Base-by-base conservation (phyloP, 257 asterid genomes). In the Gardenia jasminoides region DNA sequence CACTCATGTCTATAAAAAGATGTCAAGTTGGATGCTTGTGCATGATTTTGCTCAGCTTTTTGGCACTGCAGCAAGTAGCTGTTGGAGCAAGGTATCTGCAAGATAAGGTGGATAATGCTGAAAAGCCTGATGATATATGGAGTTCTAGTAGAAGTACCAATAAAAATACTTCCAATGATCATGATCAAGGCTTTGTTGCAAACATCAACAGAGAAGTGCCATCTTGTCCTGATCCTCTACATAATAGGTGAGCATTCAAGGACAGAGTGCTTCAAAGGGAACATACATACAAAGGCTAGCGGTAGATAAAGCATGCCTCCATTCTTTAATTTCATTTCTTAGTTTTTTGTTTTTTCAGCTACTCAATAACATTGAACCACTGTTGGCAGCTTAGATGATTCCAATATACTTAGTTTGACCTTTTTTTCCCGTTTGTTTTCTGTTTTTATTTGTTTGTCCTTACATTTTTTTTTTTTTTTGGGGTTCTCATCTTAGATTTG, bases 221-320 rank as follows among this genome's bases (percentile, higher is more conserved):
- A 26, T 87, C 88, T 10, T 47, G 76, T 79, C 87, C 90, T 72
- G 87, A 87, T 74, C 90, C 90, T 36, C 76, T 84, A 33, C 90
- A 87, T 80, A 87, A 87, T 75, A 74, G 83, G 74, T 84, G 72
- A 76, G 24, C 58, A 74, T 52, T 56, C 68, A 74, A 56, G n/a
- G 48, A 22, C n/a, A 0, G 44, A 17, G 2, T 15, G 43, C 46
- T 30, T 15, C 24, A 12, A 28, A 26, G 20, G 15, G 33, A 70
- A 16, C 31, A 24, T 70, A 4, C 24, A 28, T 10, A 7, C 67
- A 52, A 52, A 31, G 46, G 58, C 44, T 13, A 44, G n/a, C 16
- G 10, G 65, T 73, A 48, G 13, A 28, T 52, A 47, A 15, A 12
- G 28, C 28, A 48, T 26, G 11, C 68, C 74, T 19, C 30, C 67